A percentile compares a stretch with the other conserved stretches of the same genome.
These are phyloP conservation scores for Talaromyces albobiverticillius DNA, from an alignment of 2,329 filamentous ascomycete species.

Conservation along the genomic window DNA sequence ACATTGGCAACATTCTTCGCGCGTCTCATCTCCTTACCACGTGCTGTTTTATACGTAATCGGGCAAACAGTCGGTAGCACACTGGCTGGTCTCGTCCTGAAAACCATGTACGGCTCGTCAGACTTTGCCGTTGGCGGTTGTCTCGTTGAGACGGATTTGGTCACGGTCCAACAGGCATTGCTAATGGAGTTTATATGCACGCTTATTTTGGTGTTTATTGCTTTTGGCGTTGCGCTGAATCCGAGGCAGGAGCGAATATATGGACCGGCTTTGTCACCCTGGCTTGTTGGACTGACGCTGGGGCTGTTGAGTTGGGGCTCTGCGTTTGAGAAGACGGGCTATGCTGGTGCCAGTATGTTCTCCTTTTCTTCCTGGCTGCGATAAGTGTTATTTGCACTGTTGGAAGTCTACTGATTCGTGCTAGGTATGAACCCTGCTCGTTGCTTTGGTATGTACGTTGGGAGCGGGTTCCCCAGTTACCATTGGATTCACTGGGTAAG, in stretches of 20 bases:
- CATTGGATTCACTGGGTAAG: slow-evolving; percentile 38
- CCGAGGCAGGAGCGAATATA: slow-evolving; percentile 51
- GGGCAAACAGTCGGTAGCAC: slow-evolving; percentile 47
- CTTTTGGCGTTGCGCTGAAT: slow-evolving; percentile 54
- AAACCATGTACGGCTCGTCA: slow-evolving; percentile 27
- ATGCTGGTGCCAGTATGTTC: slow-evolving; percentile 36
- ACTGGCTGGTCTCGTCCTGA: slow-evolving; percentile 44
- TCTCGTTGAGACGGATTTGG: slow-evolving; percentile 33
- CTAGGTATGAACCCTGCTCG: slow-evolving; percentile 42
- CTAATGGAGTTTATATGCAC: slow-evolving; percentile 48
- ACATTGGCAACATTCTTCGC: slow-evolving; percentile 53
- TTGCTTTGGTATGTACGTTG: slow-evolving; percentile 46
- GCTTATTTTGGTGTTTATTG: slow-evolving; percentile 48
- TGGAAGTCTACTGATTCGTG: slow-evolving; percentile 19
- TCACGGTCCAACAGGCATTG: slow-evolving; percentile 42
- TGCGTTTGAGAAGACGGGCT: slow-evolving; percentile 39
- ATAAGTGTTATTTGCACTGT: background rate
- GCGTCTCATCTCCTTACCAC: slow-evolving; percentile 48
- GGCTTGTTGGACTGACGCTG: slow-evolving; percentile 46
- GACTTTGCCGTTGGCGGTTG: slow-evolving; percentile 38
- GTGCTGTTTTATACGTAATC: slow-evolving; percentile 47
- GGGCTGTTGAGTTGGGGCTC: slow-evolving; percentile 38
- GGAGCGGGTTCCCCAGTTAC: slow-evolving; percentile 32
- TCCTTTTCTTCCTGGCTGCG: slow-evolving; percentile 3
- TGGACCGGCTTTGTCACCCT: slow-evolving; percentile 49